These are phyloP conservation scores for Zymoseptoria pseudotritici DNA, from an alignment of 2,329 filamentous ascomycete species.

Conservation along the genomic window DNA sequence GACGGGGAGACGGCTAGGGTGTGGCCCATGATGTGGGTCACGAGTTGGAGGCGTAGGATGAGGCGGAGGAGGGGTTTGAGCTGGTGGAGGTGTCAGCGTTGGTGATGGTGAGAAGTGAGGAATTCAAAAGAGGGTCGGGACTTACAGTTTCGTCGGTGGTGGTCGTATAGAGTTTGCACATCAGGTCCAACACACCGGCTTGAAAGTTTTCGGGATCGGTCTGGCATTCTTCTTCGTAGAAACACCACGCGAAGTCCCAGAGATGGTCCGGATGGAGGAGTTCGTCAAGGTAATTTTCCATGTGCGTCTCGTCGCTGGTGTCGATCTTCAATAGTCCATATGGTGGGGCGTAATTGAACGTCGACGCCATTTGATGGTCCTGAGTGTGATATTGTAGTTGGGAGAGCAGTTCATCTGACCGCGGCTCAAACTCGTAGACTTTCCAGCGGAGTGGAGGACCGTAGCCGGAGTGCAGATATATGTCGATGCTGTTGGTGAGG, in stretches of 20 bases:
- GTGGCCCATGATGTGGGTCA: conserved; percentile 45
- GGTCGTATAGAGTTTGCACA: conserved; percentile 29
- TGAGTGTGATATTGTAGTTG: conserved; percentile 37
- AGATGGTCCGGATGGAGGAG: conserved; percentile 36
- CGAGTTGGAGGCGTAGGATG: conserved; percentile 40
- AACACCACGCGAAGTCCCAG: conserved; percentile 35
- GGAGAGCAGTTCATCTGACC: conserved; percentile 32
- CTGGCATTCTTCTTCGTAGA: conserved; percentile 39
- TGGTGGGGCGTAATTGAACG: conserved; percentile 38
- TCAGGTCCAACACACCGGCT: conserved; percentile 34
- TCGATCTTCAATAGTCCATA: conserved; percentile 41
- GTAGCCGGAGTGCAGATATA: conserved; percentile 39
- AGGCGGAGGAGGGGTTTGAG: conserved; percentile 36
- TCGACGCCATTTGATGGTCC: conserved; percentile 13
- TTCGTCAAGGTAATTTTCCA: conserved; percentile 39
- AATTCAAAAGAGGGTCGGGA: conserved; percentile 2
- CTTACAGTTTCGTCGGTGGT: conserved; percentile 33
- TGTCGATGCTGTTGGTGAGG: conserved; percentile 31
- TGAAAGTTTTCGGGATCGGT: conserved; percentile 35
- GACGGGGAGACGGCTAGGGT: conserved; percentile 39
- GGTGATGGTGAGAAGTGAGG: not conserved
- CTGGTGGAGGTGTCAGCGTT: conserved; percentile 4
- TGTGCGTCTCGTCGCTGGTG: conserved; percentile 36
- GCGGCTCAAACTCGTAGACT: conserved; percentile 41
- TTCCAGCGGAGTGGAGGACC: conserved; percentile 38